Evolutionary conservation across 495 filamentous ascomycete species (phyloP).

Genomic region (Penicillium longicatenatum): DNA sequence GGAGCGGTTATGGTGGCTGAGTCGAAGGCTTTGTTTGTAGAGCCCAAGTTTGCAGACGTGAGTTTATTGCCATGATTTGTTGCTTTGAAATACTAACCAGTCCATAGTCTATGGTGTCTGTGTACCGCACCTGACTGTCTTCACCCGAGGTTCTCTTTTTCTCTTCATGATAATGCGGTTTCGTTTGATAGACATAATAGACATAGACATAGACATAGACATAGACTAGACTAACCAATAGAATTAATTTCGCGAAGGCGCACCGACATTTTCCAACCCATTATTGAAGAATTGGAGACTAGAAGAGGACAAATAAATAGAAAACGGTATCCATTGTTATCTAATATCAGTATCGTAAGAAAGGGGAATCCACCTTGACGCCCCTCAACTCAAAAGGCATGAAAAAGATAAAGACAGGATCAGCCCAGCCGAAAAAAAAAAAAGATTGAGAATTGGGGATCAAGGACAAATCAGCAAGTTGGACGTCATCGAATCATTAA

Average conservation of each 20-base stretch:
- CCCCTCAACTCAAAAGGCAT: conserved; percentile 24
- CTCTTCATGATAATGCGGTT: neutral
- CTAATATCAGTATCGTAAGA: conserved; percentile 32
- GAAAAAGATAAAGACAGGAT: conserved; percentile 17
- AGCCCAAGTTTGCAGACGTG: conserved; percentile 78
- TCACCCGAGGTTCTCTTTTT: neutral
- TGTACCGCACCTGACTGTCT: conserved; percentile 34
- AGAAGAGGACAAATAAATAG: neutral
- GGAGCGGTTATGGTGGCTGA: conserved; percentile 66
- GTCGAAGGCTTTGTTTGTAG: conserved; percentile 82
- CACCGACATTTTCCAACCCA: too few relatives aligned
- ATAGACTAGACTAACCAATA: neutral
- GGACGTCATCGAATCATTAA: conserved; percentile 28
- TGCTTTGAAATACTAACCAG: neutral
- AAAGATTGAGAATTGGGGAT: conserved; percentile 18
- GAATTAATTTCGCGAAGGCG: neutral
- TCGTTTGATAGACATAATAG: neutral
- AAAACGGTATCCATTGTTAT: conserved; percentile 39
- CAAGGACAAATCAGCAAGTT: conserved; percentile 22
- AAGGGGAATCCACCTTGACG: conserved; percentile 23
- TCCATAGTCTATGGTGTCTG: conserved; percentile 40
- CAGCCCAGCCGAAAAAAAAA: conserved; percentile 24
- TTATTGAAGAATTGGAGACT: too few relatives aligned
- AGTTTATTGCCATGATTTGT: conserved; percentile 19
- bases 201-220: conserved; percentile 5